phyloP scores from a whole-genome alignment of 2,329 filamentous ascomycete species.

The Teratosphaeria zuluensis region DNA sequence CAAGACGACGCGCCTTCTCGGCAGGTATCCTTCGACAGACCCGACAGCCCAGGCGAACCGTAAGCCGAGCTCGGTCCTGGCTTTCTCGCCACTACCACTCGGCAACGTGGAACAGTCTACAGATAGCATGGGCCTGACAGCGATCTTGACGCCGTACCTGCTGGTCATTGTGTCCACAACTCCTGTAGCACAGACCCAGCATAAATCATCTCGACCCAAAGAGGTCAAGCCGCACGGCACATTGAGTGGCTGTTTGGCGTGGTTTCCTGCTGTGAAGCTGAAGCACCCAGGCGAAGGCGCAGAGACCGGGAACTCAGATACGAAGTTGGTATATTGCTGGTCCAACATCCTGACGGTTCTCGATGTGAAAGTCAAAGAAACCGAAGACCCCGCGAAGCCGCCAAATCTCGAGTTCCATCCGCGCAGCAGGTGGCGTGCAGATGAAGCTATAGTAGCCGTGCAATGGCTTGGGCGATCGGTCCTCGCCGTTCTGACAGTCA shows the following conservation, averaged over 20 bases:
- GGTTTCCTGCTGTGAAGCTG: slow-evolving; percentile 92
- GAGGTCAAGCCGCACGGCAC: slow-evolving; percentile 83
- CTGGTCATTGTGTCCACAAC: slow-evolving; percentile 96
- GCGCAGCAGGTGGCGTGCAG: slow-evolving; percentile 81
- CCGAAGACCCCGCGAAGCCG: slow-evolving; percentile 58
- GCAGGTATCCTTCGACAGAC: slow-evolving; percentile 71
- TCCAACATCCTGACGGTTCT: slow-evolving; percentile 93
- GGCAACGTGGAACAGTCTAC: slow-evolving; percentile 89
- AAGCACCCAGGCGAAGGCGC: slow-evolving; percentile 54
- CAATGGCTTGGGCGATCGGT: slow-evolving; percentile 96
- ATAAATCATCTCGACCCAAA: slow-evolving; percentile 84
- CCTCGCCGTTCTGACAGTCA: slow-evolving; percentile 82
- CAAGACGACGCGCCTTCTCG: slow-evolving; percentile 81
- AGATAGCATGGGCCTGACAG: slow-evolving; percentile 80
- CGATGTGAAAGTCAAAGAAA: slow-evolving; percentile 66
- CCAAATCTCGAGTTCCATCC: slow-evolving; percentile 69
- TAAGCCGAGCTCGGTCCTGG: slow-evolving; percentile 90
- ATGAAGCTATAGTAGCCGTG: slow-evolving; percentile 90
- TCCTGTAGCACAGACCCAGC: slow-evolving; percentile 88
- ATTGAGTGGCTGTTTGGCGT: slow-evolving; percentile 87
- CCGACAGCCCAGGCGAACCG: slow-evolving; percentile 54
- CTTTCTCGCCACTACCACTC: slow-evolving; percentile 79
- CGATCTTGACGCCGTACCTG: slow-evolving; percentile 90
- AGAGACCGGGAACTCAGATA: slow-evolving; percentile 58
- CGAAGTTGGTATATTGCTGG: slow-evolving; percentile 95